Evolutionary conservation across 805 yeast species (phyloP).

Genomic region (Myxozyma melibiosi): DNA sequence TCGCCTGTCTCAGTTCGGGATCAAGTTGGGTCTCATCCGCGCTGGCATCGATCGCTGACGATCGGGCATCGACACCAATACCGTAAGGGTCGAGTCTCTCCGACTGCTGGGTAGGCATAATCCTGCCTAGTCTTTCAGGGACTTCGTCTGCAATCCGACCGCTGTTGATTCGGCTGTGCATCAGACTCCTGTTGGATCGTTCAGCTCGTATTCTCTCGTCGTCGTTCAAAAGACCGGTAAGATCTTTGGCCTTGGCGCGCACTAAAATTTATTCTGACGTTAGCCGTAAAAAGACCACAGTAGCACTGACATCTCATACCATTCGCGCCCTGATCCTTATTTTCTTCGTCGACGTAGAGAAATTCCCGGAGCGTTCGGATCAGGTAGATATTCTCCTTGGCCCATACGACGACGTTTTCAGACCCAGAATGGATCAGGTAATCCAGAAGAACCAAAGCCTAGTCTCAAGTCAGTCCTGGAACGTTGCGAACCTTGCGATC

Average conservation of each 20-base stretch:
- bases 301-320: slow-evolving; percentile 36
- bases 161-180: slow-evolving; percentile 22
- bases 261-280: slow-evolving; percentile 36
- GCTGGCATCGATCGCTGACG: not conserved
- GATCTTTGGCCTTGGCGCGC: slow-evolving; percentile 85
- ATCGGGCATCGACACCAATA: not conserved
- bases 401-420: slow-evolving; percentile 89
- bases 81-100: slow-evolving; percentile 1
- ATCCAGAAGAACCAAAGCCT: slow-evolving; percentile 79
- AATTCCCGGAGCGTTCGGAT: slow-evolving; percentile 90
- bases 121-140: not conserved
- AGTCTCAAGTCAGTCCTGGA: not conserved
- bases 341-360: slow-evolving; percentile 73
- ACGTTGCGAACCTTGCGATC: not conserved
- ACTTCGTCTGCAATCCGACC: slow-evolving; percentile 20
- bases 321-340: slow-evolving; percentile 83
- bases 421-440: slow-evolving; percentile 82
- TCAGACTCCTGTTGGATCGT: slow-evolving; percentile 49
- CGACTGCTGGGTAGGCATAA: not conserved
- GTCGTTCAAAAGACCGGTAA: slow-evolving; percentile 73
- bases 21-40: slow-evolving; percentile 43
- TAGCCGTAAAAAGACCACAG: not conserved
- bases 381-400: slow-evolving; percentile 81
- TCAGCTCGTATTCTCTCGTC: slow-evolving; percentile 77
- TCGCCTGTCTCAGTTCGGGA: slow-evolving; percentile 74